Percentiles rank a stretch among this genome's conserved stretches.
Evolutionary conservation across 768 basidiomycete species (phyloP).

Genomic region (Trametes sanguinea): DNA sequence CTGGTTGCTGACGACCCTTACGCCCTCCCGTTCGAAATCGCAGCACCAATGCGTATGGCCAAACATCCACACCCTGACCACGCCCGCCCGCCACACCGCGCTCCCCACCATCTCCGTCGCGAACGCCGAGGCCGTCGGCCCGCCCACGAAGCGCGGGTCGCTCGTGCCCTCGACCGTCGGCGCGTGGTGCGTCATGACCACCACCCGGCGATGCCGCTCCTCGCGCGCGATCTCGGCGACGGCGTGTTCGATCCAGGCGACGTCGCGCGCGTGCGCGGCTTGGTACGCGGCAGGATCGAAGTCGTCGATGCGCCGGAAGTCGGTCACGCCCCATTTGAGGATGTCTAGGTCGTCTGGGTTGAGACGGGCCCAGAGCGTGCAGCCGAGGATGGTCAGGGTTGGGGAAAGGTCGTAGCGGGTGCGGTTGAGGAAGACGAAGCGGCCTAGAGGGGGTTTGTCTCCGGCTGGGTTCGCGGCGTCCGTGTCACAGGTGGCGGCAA

Average conservation of each 20-base stretch:
- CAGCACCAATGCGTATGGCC: constrained; percentile 47
- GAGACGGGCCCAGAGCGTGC: constrained; percentile 42
- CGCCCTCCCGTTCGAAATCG: constrained; percentile 37
- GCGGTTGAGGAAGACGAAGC: constrained; percentile 37
- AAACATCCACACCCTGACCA: constrained; percentile 41
- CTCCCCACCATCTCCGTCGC: constrained; percentile 34
- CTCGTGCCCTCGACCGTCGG: constrained; percentile 39
- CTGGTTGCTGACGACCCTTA: constrained; percentile 40
- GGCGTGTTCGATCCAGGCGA: constrained; percentile 35
- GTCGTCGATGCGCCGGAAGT: constrained; percentile 36
- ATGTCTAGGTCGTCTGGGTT: constrained; percentile 33
- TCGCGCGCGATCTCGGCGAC: constrained; percentile 30
- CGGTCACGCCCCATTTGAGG: constrained; percentile 33
- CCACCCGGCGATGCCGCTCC: constrained; percentile 34
- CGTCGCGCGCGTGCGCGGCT: constrained; percentile 33
- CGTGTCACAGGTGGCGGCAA: neutral
- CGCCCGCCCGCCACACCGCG: constrained; percentile 31
- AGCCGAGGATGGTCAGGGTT: constrained; percentile 41
- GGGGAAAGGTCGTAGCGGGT: constrained; percentile 38
- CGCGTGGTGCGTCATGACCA: constrained; percentile 45
- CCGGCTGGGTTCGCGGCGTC: neutral
- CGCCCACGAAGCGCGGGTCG: constrained; percentile 34
- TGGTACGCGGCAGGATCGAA: constrained; percentile 31
- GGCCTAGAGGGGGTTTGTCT: constrained; percentile 12
- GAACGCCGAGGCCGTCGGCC: constrained; percentile 34